Evolutionary conservation across 2,329 filamentous ascomycete genomes (phyloP).

Genomic region (Tolypocladium ophioglossoides): DNA sequence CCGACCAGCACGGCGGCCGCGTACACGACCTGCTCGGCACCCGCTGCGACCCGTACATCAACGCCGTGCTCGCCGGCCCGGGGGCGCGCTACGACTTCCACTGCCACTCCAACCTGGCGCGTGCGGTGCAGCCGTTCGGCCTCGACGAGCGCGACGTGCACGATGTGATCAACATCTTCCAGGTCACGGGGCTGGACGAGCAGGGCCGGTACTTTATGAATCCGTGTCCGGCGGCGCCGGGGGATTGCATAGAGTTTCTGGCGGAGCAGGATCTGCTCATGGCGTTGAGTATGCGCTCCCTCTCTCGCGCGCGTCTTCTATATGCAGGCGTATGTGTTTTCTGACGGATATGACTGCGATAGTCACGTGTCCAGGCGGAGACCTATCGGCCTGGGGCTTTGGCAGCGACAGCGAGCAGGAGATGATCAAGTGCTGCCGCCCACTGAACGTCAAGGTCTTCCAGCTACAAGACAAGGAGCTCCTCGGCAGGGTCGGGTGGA

Average conservation of each 20-base stretch:
- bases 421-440: conserved; percentile 61
- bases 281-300: conserved; percentile 34
- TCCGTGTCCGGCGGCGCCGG: conserved; percentile 42
- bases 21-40: conserved; percentile 76
- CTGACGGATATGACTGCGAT: neutral
- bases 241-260: conserved; percentile 63
- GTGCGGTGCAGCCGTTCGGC: conserved; percentile 59
- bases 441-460: conserved; percentile 65
- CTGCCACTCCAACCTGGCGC: conserved; percentile 72
- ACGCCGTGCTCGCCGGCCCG: conserved; percentile 54
- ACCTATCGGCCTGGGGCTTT: conserved; percentile 75
- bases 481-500: conserved; percentile 48
- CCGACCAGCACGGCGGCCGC: conserved; percentile 51
- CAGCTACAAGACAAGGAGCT: conserved; percentile 42
- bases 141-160: conserved; percentile 67
- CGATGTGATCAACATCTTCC: conserved; percentile 79
- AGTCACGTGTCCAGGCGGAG: conserved; percentile 69
- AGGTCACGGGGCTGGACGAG: conserved; percentile 68
- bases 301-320: too few relatives aligned
- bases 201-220: conserved; percentile 70
- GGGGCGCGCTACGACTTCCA: conserved; percentile 62
- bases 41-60: conserved; percentile 77
- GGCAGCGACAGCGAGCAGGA: conserved; percentile 55
- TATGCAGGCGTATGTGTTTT: neutral
- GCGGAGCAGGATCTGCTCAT: conserved; percentile 67